Conservation (phyloP, 805 yeast species). For the Lachancea mirantina region DNA sequence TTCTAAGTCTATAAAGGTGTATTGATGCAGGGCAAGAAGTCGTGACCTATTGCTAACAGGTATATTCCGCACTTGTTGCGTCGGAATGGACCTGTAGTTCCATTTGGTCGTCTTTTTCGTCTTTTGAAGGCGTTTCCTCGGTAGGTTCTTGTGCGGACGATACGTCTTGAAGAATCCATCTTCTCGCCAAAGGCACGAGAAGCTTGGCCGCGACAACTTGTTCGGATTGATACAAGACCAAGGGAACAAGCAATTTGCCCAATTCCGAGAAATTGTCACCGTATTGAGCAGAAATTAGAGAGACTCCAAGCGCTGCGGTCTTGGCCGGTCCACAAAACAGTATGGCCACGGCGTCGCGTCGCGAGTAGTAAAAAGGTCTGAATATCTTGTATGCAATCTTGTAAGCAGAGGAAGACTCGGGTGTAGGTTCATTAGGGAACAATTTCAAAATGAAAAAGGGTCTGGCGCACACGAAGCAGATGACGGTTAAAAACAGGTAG, state of each 20-base stretch:
- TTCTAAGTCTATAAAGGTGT: no score
- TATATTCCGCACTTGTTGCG: no score
- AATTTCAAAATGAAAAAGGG: conserved; percentile 44
- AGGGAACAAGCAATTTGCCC: conserved; percentile 70
- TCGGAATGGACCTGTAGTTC: no score
- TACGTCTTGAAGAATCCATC: no score
- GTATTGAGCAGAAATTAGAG: conserved; percentile 73
- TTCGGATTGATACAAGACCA: conserved; percentile 80
- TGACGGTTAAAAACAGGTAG: conserved; percentile 64
- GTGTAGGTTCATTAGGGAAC: conserved; percentile 43
- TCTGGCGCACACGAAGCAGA: conserved; percentile 55
- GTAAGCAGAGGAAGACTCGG: conserved; percentile 40
- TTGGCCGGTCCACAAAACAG: conserved; percentile 90
- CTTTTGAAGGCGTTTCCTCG: no score
- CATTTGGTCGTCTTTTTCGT: no score
- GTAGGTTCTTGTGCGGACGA: no score
- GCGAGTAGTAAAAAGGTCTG: conserved; percentile 63
- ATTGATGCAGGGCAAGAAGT: no score
- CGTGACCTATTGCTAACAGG: no score
- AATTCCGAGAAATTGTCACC: conserved; percentile 53
- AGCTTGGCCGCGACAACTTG: conserved; percentile 80
- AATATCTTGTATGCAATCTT: conserved; percentile 32
- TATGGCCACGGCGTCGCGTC: conserved; percentile 67
- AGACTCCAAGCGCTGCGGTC: conserved; percentile 88
- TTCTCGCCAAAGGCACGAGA: conserved; percentile 55